Percentiles rank a stretch among this genome's conserved stretches.
Conservation (phyloP, 257 asterid genomes). For the Coffea eugenioides region DNA sequence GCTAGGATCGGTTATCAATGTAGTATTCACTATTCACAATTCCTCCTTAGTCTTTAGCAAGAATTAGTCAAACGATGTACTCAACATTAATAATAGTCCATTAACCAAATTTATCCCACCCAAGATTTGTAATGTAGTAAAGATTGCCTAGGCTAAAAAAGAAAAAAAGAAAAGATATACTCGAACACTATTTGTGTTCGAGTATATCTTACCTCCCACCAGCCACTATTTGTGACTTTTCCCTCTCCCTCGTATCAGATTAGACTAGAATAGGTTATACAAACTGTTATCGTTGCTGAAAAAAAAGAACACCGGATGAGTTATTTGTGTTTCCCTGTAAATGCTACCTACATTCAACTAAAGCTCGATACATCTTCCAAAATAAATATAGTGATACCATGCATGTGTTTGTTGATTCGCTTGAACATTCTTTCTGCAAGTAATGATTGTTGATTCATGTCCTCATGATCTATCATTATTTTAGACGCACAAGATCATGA, state of each 20-base stretch:
- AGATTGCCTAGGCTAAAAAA: neutral
- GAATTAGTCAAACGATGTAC: neutral
- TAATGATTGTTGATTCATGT: conserved; percentile 23
- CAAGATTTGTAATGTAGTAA: neutral
- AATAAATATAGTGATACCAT: neutral
- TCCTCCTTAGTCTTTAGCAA: neutral
- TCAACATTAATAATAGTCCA: too few species aligned
- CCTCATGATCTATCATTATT: conserved; percentile 13
- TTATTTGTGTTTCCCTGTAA: neutral
- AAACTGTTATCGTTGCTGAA: too few species aligned
- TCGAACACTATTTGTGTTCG: neutral
- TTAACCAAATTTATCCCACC: neutral
- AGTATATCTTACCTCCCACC: too few species aligned
- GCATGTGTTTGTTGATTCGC: neutral
- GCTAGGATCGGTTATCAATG: neutral
- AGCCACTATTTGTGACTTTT: too few species aligned
- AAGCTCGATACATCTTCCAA: neutral
- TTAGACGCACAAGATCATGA: neutral
- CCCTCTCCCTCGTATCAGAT: too few species aligned
- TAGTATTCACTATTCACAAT: too few species aligned
- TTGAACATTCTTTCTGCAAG: conserved; percentile 2
- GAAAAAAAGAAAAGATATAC: too few species aligned
- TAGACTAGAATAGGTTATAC: too few species aligned
- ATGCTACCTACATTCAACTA: neutral
- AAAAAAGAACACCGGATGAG: too few species aligned